phyloP scores from a whole-genome alignment of 129 eudicot species.

The Logfia minima region DNA sequence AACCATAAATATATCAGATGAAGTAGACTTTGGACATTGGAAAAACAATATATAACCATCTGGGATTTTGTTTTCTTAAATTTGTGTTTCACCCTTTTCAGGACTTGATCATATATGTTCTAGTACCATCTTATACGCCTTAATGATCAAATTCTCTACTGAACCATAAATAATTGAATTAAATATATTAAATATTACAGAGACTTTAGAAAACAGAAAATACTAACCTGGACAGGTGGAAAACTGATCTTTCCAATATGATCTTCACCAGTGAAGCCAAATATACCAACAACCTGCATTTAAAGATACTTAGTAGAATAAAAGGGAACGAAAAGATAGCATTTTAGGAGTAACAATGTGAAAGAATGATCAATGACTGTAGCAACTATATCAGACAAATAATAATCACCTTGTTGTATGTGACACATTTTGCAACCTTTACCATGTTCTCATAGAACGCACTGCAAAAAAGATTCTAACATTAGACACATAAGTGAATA shows the following conservation, averaged over 20 bases:
- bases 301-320: conserved; percentile 5
- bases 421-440: conserved; percentile 79
- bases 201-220: not conserved
- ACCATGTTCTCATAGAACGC: conserved; percentile 92
- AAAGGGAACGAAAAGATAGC: not conserved
- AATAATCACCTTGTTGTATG: conserved; percentile 70
- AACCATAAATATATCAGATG: too few relatives aligned
- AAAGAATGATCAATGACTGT: not conserved
- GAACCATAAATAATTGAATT: too few relatives aligned
- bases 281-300: conserved; percentile 79
- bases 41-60: too few relatives aligned
- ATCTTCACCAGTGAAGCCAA: conserved; percentile 93
- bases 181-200: too few relatives aligned
- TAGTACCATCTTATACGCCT: too few relatives aligned
- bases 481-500: conserved; percentile 10
- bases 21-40: too few relatives aligned
- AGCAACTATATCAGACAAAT: not conserved
- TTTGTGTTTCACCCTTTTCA: too few relatives aligned
- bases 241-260: conserved; percentile 89
- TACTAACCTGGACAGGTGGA: conserved; percentile 85
- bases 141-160: too few relatives aligned
- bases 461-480: conserved; percentile 40
- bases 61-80: too few relatives aligned
- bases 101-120: too few relatives aligned
- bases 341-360: not conserved